phyloP scores from a whole-genome alignment of 805 yeast genomes.

The Candida krabiensis region DNA sequence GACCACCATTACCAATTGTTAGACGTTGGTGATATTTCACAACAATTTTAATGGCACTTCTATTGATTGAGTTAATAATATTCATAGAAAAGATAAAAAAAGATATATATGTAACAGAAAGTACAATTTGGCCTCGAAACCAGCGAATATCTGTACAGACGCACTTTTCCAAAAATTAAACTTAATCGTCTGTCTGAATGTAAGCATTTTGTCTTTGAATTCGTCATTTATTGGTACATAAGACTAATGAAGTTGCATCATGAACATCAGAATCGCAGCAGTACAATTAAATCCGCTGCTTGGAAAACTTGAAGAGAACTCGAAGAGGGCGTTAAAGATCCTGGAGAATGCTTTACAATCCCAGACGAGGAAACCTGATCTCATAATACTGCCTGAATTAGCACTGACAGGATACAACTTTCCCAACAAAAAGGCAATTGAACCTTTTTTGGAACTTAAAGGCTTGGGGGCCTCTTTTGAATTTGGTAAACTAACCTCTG shows the following conservation, averaged over 20 bases:
- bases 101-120: too few relatives aligned
- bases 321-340: slow-evolving; percentile 44
- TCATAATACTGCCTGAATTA: slow-evolving; percentile 80
- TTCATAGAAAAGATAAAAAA: too few relatives aligned
- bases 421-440: slow-evolving; percentile 42
- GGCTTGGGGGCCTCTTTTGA: slow-evolving; percentile 42
- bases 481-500: slow-evolving; percentile 59
- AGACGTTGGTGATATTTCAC: too few relatives aligned
- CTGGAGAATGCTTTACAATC: slow-evolving; percentile 33
- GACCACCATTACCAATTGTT: slow-evolving; percentile 11
- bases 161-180: too few relatives aligned
- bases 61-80: too few relatives aligned
- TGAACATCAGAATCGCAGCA: slow-evolving; percentile 59
- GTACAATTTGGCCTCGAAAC: too few relatives aligned
- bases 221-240: too few relatives aligned
- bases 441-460: slow-evolving; percentile 55
- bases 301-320: slow-evolving; percentile 58
- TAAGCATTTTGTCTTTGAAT: too few relatives aligned
- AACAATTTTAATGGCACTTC: too few relatives aligned
- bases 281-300: slow-evolving; percentile 67
- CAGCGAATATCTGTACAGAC: too few relatives aligned
- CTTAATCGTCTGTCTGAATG: too few relatives aligned
- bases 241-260: too few relatives aligned
- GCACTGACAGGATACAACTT: slow-evolving; percentile 86
- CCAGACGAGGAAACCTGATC: slow-evolving; percentile 43